These are phyloP conservation scores for Microbotryum violaceum DNA, from an alignment of 1,284 basidiomycete genomes.

Conservation along the genomic window DNA sequence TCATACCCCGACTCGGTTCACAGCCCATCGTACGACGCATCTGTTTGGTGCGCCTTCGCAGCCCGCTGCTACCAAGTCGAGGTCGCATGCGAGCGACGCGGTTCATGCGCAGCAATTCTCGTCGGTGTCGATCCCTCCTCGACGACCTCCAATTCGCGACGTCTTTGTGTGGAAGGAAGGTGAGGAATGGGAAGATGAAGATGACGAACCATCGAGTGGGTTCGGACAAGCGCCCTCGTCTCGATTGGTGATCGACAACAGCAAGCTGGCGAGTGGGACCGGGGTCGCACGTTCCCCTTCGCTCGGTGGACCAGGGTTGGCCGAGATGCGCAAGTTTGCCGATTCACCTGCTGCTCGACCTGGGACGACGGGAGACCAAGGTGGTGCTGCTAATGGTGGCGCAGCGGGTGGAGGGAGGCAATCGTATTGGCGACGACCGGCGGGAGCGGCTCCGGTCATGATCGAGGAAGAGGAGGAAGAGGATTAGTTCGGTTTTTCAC, in stretches of 20 bases:
- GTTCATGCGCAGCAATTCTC: neutral
- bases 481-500: too few relatives aligned
- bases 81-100: constrained; percentile 5
- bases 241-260: neutral
- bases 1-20: constrained; percentile 33
- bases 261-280: too few relatives aligned
- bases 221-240: constrained; percentile 38
- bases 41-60: constrained; percentile 28
- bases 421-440: too few relatives aligned
- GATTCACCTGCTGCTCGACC: too few relatives aligned
- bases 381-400: too few relatives aligned
- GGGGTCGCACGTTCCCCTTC: too few relatives aligned
- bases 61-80: neutral
- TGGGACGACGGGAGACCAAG: too few relatives aligned
- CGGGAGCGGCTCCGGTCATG: too few relatives aligned
- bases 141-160: constrained; percentile 41
- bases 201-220: constrained; percentile 41
- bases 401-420: too few relatives aligned
- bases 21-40: constrained; percentile 31
- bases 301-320: too few relatives aligned
- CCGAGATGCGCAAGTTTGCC: too few relatives aligned
- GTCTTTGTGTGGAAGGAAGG: constrained; percentile 42
- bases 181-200: constrained; percentile 46
- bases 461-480: too few relatives aligned
- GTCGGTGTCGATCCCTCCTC: constrained; percentile 3